Conservation (phyloP, 2,329 filamentous ascomycete genomes). For the Stylonectria norvegica region DNA sequence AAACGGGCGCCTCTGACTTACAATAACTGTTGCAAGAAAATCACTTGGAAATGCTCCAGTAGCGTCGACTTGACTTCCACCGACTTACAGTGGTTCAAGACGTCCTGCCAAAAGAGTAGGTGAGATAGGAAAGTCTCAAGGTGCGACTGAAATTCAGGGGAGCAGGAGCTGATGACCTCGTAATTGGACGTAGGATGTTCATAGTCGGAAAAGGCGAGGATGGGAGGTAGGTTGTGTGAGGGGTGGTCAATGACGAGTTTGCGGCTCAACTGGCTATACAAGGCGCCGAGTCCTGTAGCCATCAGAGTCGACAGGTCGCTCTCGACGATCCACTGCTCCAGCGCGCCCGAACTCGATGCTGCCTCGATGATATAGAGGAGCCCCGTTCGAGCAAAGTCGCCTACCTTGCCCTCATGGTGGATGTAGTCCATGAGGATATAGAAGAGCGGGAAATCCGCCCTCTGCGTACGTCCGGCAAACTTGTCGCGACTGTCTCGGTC, state of each 20-base stretch:
- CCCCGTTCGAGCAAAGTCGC: constrained; percentile 93
- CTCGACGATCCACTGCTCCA: constrained; percentile 96
- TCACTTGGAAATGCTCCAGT: constrained; percentile 93
- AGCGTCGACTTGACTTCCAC: constrained; percentile 88
- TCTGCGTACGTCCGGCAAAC: constrained; percentile 81
- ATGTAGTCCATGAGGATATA: constrained; percentile 96
- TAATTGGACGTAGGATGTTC: constrained; percentile 65
- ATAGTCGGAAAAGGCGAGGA: constrained; percentile 88
- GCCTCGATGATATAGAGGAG: constrained; percentile 94
- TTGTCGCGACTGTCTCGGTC: constrained; percentile 64
- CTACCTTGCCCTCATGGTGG: constrained; percentile 88
- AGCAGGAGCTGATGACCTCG: constrained; percentile 71
- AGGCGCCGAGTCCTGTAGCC: constrained; percentile 87
- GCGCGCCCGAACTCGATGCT: constrained; percentile 72
- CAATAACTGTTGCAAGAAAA: constrained; percentile 92
- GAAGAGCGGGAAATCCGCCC: constrained; percentile 92
- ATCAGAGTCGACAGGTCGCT: constrained; percentile 95
- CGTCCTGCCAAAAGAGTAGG: constrained; percentile 96
- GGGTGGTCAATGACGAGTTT: constrained; percentile 79
- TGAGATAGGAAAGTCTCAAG: constrained; percentile 93
- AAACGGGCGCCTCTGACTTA: too few relatives aligned
- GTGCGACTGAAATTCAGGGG: constrained; percentile 75
- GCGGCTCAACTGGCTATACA: constrained; percentile 64
- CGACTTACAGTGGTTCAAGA: constrained; percentile 91
- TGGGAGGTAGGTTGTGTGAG: constrained; percentile 72